These are phyloP conservation scores for Ophiostoma ips DNA, from an alignment of 2,329 filamentous ascomycete species.

Conservation along the genomic window DNA sequence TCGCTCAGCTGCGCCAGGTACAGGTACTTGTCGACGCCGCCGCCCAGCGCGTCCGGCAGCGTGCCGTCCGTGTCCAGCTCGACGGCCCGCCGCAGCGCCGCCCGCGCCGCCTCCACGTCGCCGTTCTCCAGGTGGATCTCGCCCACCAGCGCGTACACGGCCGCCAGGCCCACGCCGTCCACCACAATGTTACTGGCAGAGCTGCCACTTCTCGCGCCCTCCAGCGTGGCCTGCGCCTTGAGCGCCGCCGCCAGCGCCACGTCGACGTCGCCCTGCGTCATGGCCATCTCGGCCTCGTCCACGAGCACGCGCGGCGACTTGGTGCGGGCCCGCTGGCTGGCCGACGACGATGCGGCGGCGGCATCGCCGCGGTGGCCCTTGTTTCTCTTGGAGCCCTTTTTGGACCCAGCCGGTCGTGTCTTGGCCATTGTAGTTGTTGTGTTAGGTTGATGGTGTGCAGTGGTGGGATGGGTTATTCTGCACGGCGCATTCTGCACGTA, in stretches of 20 bases:
- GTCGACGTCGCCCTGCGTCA: conserved; percentile 22
- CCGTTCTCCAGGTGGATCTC: conserved; percentile 74
- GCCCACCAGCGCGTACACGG: conserved; percentile 62
- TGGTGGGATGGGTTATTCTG: too few species aligned
- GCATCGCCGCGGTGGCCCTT: background rate
- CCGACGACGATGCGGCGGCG: background rate
- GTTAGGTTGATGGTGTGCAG: too few species aligned
- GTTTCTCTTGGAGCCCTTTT: conserved; percentile 9
- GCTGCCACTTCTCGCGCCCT: too few species aligned
- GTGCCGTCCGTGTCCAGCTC: conserved; percentile 63
- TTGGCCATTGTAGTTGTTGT: conserved; percentile 11
- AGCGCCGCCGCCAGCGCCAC: conserved; percentile 26
- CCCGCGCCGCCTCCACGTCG: conserved; percentile 60
- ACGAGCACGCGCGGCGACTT: conserved; percentile 18
- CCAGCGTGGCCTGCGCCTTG: too few species aligned
- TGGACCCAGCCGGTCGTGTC: conserved; percentile 11
- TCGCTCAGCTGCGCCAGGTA: conserved; percentile 85
- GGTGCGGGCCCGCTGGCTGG: background rate
- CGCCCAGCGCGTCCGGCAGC: conserved; percentile 56
- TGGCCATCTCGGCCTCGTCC: conserved; percentile 19
- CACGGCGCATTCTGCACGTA: too few species aligned
- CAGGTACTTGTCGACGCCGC: conserved; percentile 85
- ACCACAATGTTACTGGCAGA: conserved; percentile 7
- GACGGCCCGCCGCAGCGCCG: conserved; percentile 59
- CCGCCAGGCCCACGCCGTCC: conserved; percentile 25